A percentile compares a stretch with the other conserved stretches of the same genome.
Evolutionary conservation across 495 filamentous ascomycete genomes (phyloP).

Genomic region (Hypoxylon intermedium): DNA sequence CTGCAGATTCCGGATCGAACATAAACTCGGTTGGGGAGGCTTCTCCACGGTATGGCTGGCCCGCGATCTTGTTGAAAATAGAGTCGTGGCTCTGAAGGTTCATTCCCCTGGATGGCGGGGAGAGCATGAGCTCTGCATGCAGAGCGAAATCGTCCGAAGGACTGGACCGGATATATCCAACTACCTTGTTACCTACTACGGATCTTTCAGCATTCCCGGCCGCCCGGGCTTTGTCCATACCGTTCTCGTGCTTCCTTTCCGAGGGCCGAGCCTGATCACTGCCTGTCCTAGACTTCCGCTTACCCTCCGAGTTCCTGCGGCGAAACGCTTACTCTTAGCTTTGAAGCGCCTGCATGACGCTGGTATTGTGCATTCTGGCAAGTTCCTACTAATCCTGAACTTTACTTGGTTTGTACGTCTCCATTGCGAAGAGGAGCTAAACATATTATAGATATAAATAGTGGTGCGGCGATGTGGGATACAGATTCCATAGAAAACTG

Average conservation of each 20-base stretch:
- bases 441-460: conserved; percentile 33
- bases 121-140: background rate
- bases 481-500: conserved; percentile 33
- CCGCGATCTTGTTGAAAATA: conserved; percentile 41
- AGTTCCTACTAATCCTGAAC: no score
- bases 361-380: conserved; percentile 41
- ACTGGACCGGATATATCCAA: background rate
- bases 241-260: background rate
- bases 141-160: background rate
- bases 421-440: background rate
- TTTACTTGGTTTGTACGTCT: no score
- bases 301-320: conserved; percentile 27
- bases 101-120: conserved; percentile 32
- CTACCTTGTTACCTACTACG: background rate
- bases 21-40: conserved; percentile 61
- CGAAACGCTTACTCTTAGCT: conserved; percentile 40
- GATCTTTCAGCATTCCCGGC: conserved; percentile 3
- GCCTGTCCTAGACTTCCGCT: background rate
- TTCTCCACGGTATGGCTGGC: conserved; percentile 63
- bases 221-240: conserved; percentile 32
- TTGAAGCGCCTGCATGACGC: conserved; percentile 42
- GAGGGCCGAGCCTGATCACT: background rate
- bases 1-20: conserved; percentile 46
- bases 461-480: conserved; percentile 38
- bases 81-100: conserved; percentile 42